Conservation (phyloP, 1,139 yeast genomes). For the Geotrichum cucujoidarum region DNA sequence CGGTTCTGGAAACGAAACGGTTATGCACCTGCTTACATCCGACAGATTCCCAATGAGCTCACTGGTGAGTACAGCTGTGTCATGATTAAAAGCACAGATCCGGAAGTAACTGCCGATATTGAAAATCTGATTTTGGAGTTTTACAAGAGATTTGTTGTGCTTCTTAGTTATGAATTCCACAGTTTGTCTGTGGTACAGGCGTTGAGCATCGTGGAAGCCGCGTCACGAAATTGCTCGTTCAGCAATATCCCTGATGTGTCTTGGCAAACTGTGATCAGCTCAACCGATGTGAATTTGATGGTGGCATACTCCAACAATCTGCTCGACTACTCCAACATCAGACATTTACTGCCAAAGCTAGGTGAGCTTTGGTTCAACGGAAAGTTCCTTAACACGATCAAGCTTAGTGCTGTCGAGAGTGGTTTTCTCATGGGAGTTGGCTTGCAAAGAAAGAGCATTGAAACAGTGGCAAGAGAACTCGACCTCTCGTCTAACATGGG, state of each 20-base stretch:
- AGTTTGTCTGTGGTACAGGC: slow-evolving; percentile 80
- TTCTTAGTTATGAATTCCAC: slow-evolving; percentile 77
- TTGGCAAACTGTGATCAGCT: slow-evolving; percentile 60
- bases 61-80: slow-evolving; percentile 98
- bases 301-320: slow-evolving; percentile 90
- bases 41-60: slow-evolving; percentile 92
- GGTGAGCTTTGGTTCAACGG: slow-evolving; percentile 65
- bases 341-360: slow-evolving; percentile 78
- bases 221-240: slow-evolving; percentile 33
- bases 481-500: slow-evolving; percentile 67
- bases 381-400: slow-evolving; percentile 43
- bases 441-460: slow-evolving; percentile 81
- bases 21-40: slow-evolving; percentile 81
- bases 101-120: slow-evolving; percentile 54
- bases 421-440: slow-evolving; percentile 93
- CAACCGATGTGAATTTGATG: slow-evolving; percentile 86
- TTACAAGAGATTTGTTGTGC: slow-evolving; percentile 76
- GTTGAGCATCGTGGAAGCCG: slow-evolving; percentile 72
- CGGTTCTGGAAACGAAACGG: slow-evolving; percentile 88
- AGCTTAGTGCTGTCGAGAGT: slow-evolving; percentile 77
- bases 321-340: slow-evolving; percentile 90
- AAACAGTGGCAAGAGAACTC: slow-evolving; percentile 69
- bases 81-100: slow-evolving; percentile 70
- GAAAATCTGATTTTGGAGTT: slow-evolving; percentile 78
- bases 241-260: slow-evolving; percentile 45